Percentiles rank a stretch among this genome's conserved stretches.
Conservation (phyloP, 169 alveolate species). For the Plasmodium chabaudi region DNA sequence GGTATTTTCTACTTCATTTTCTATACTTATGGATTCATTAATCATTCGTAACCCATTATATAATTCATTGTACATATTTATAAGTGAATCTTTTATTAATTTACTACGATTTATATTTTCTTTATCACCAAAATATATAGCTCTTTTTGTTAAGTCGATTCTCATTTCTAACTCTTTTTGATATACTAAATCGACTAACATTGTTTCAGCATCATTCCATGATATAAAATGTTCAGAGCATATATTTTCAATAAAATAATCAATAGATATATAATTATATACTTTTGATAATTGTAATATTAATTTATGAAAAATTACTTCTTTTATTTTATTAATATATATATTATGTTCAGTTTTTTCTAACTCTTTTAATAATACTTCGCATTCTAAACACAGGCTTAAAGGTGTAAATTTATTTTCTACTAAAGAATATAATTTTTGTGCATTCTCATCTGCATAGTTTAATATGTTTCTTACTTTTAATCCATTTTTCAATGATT, state of each 20-base stretch:
- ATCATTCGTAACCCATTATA: slow-evolving; percentile 65
- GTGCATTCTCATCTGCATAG: slow-evolving; percentile 83
- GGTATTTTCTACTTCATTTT: slow-evolving; percentile 66
- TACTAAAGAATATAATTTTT: slow-evolving; percentile 85
- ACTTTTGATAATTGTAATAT: slow-evolving; percentile 88
- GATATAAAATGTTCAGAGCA: slow-evolving; percentile 89
- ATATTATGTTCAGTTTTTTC: slow-evolving; percentile 57
- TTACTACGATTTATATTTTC: slow-evolving; percentile 28
- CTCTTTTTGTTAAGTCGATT: slow-evolving; percentile 82
- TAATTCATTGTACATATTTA: slow-evolving; percentile 38
- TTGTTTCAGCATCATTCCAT: slow-evolving; percentile 91
- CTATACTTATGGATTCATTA: slow-evolving; percentile 50
- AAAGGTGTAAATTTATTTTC: slow-evolving; percentile 86
- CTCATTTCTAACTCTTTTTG: slow-evolving; percentile 81
- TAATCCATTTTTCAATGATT: slow-evolving; percentile 86
- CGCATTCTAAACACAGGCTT: slow-evolving; percentile 81
- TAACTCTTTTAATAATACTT: slow-evolving; percentile 77
- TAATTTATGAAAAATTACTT: slow-evolving; percentile 88
- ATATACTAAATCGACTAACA: slow-evolving; percentile 85
- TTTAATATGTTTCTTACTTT: slow-evolving; percentile 84
- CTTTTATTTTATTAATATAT: slow-evolving; percentile 87
- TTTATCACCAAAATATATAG: slow-evolving; percentile 75
- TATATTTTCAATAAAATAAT: slow-evolving; percentile 86
- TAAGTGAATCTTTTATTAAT: slow-evolving; percentile 49
- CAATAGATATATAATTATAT: slow-evolving; percentile 89